Evolutionary conservation across 2,329 filamentous ascomycete species (phyloP), one percentile per base, ranked within the genome.

Genomic region (Aschersonia sp.): DNA sequence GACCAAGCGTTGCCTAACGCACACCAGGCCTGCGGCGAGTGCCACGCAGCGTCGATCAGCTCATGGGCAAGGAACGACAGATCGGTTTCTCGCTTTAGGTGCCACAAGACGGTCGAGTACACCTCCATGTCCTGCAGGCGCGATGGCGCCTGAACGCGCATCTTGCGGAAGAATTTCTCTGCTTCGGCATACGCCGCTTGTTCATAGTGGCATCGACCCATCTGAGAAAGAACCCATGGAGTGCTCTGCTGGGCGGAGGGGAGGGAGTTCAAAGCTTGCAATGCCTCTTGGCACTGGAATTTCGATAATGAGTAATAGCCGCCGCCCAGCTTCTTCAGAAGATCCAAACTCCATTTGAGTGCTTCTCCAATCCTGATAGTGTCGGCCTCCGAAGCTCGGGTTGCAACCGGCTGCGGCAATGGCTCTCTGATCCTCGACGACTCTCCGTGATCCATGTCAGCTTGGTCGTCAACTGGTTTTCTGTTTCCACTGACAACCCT

Each of bases 101-200:
- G 89, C 92, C 94, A 98, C n/a, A 98, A 74, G n/a, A 94, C 83
- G 1, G 92, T 98, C 11, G 90, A 97, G 66, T 95, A 98, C 37
- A 97, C 82, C 61, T 98, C 92, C 89, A 97, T 95, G 59, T 95
- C 89, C 59, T 94, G 84, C 43, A 94, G 73, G 4, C 87, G 80
- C 1, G 86, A 85, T 1, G 90, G 90, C 10, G 86, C 82, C 54
- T 92, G 73, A 32, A 83, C 77, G 45, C 87, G 81, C 54, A 98
- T 77, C 48, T 81, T 80, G 49, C 80, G 74, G 62, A 95, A 98
- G 57, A 82, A 84, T 53, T 84, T 87, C 60, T 95, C 90, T 4
- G 92, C 87, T 52, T 95, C 87, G 2, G 72, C 70, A 60, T 97
- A 95, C 54, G 83, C 77, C 8, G 84, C 84, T 61, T 90, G 86